phyloP scores from a whole-genome alignment of 441 rosid genomes.

The Melastoma candidum region DNA sequence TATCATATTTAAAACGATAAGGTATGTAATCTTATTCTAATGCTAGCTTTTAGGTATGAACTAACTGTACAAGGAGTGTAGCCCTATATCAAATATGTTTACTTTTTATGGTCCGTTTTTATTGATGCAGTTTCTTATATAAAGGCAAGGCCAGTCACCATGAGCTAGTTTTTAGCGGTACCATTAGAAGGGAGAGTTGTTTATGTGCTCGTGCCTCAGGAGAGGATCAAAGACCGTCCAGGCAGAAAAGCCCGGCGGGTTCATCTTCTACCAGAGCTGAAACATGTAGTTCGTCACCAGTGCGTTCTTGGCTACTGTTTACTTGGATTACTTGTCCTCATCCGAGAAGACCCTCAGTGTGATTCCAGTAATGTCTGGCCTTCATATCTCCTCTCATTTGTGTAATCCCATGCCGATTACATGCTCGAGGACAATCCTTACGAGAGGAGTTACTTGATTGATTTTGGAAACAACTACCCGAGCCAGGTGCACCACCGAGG shows the following conservation, averaged over 20 bases:
- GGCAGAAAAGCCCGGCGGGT: constrained; percentile 14
- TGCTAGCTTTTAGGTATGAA: background rate
- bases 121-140: constrained; percentile 12
- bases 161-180: constrained; percentile 9
- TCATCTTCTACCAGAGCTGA: constrained; percentile 15
- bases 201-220: constrained; percentile 21
- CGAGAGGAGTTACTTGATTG: constrained; percentile 97
- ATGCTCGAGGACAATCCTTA: constrained; percentile 97
- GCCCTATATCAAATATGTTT: too few species aligned
- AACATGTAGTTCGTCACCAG: constrained; percentile 21
- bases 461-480: constrained; percentile 89
- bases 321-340: constrained; percentile 10
- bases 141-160: constrained; percentile 11
- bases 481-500: constrained; percentile 87
- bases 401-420: constrained; percentile 51
- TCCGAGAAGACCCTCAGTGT: too few species aligned
- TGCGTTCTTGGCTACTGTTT: constrained; percentile 17
- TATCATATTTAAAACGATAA: too few species aligned
- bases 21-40: too few species aligned
- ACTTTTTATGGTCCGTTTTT: background rate
- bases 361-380: too few species aligned
- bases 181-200: constrained; percentile 19
- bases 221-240: constrained; percentile 16
- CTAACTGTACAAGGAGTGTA: too few species aligned
- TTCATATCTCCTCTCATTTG: too few species aligned